Conservation (phyloP, 139 green algal species). For the Volvox africanus region DNA sequence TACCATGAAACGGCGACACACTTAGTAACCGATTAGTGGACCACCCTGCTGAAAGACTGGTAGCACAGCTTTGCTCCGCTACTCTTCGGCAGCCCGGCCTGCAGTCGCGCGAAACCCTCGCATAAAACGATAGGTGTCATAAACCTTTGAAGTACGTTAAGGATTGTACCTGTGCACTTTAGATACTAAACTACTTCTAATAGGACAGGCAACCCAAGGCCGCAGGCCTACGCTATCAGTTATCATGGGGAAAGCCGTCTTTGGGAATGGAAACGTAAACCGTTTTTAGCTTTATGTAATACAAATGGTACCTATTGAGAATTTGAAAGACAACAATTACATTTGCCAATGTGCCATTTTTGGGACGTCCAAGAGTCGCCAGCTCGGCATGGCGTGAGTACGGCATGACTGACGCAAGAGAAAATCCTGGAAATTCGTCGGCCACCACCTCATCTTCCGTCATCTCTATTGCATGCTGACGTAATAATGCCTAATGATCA, state of each 20-base stretch:
- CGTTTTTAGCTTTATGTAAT: background rate
- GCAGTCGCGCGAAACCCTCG: background rate
- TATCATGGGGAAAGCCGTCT: background rate
- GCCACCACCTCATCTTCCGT: background rate
- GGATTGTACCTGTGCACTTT: background rate
- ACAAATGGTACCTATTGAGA: background rate
- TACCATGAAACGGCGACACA: background rate
- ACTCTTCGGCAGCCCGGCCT: background rate
- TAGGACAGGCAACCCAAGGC: background rate
- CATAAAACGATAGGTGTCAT: background rate
- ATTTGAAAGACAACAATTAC: background rate
- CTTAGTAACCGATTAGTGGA: background rate
- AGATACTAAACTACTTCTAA: background rate
- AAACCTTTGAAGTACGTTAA: background rate
- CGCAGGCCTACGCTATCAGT: conserved; percentile 3
- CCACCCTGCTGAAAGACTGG: background rate
- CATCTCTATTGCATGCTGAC: background rate
- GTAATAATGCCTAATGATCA: too few species aligned
- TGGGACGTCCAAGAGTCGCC: background rate
- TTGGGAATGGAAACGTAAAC: background rate
- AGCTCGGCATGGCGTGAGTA: background rate
- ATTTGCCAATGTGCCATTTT: too few species aligned
- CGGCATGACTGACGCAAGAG: background rate
- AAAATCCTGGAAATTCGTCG: background rate
- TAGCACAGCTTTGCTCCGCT: background rate